These are phyloP conservation scores for Aspergillus niger DNA, from an alignment of 2,329 filamentous ascomycete species.

Conservation along the genomic window DNA sequence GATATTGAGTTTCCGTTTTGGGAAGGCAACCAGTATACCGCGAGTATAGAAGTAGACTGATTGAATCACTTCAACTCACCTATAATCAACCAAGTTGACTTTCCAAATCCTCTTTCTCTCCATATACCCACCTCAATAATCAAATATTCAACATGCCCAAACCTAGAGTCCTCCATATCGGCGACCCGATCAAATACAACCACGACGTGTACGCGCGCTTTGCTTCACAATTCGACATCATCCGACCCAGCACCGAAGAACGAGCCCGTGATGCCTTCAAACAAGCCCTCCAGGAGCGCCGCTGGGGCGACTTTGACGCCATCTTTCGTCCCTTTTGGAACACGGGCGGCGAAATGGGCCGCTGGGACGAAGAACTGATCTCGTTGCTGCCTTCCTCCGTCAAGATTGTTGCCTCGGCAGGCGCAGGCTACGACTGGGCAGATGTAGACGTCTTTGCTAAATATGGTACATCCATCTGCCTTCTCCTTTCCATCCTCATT, in stretches of 20 bases:
- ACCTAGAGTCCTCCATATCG: constrained; percentile 47
- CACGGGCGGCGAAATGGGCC: constrained; percentile 66
- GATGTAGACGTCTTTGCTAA: constrained; percentile 62
- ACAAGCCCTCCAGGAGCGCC: constrained; percentile 43
- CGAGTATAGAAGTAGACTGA: background rate
- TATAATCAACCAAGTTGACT: background rate
- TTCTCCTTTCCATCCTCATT: too few species aligned
- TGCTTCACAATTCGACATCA: constrained; percentile 43
- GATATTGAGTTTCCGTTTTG: background rate
- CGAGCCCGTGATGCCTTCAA: constrained; percentile 42
- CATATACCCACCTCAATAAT: background rate
- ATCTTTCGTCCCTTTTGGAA: constrained; percentile 65
- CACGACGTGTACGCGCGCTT: constrained; percentile 47
- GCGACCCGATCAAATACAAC: constrained; percentile 53
- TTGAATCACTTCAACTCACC: background rate
- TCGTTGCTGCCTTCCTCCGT: constrained; percentile 55
- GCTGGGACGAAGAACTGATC: constrained; percentile 63
- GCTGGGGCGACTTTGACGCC: constrained; percentile 47
- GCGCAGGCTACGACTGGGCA: constrained; percentile 66
- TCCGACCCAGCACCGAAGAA: constrained; percentile 41
- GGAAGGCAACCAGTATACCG: background rate
- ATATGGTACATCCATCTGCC: constrained; percentile 49
- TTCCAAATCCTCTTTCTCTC: background rate
- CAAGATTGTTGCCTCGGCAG: constrained; percentile 61
- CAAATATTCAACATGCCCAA: constrained; percentile 28